Conservation (phyloP, 1,284 basidiomycete species). For the Phylloporus sp. region DNA sequence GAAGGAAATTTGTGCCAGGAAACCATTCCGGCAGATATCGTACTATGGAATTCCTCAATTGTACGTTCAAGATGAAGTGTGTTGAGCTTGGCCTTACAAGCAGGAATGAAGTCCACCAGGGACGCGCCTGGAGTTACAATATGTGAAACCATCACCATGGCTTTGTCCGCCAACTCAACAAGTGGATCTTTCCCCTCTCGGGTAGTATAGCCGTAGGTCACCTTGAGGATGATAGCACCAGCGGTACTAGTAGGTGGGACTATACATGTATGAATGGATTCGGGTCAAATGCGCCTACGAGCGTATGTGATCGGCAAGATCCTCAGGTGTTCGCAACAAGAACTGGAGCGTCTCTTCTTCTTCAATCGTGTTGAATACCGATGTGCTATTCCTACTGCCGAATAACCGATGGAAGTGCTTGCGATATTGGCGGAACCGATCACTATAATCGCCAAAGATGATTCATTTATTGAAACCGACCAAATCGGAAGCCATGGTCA, state of each 20-base stretch:
- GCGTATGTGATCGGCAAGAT: constrained; percentile 24
- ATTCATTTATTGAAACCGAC: constrained; percentile 27
- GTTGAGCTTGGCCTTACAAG: constrained; percentile 17
- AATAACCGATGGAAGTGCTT: constrained; percentile 30
- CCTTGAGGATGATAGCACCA: constrained; percentile 21
- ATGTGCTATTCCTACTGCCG: constrained; percentile 26
- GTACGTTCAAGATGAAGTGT: neutral
- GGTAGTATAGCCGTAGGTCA: constrained; percentile 30
- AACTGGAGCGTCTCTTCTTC: constrained; percentile 32
- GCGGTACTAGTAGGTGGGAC: constrained; percentile 9
- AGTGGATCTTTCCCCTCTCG: constrained; percentile 32
- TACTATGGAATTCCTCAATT: constrained; percentile 33
- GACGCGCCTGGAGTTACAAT: constrained; percentile 24
- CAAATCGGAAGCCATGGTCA: constrained; percentile 32
- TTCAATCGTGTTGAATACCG: constrained; percentile 20
- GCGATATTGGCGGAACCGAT: constrained; percentile 26
- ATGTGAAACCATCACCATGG: constrained; percentile 17
- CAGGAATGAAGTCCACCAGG: constrained; percentile 38
- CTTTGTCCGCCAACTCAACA: constrained; percentile 28
- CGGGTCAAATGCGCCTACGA: constrained; percentile 23
- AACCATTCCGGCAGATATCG: constrained; percentile 52
- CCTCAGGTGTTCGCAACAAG: constrained; percentile 24
- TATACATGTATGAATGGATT: neutral
- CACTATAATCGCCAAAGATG: constrained; percentile 23
- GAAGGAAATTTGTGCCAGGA: constrained; percentile 51